A percentile compares a stretch with the other conserved stretches of the same genome.
phyloP scores from a whole-genome alignment of 2,329 filamentous ascomycete genomes.

The Colletotrichum phormii region DNA sequence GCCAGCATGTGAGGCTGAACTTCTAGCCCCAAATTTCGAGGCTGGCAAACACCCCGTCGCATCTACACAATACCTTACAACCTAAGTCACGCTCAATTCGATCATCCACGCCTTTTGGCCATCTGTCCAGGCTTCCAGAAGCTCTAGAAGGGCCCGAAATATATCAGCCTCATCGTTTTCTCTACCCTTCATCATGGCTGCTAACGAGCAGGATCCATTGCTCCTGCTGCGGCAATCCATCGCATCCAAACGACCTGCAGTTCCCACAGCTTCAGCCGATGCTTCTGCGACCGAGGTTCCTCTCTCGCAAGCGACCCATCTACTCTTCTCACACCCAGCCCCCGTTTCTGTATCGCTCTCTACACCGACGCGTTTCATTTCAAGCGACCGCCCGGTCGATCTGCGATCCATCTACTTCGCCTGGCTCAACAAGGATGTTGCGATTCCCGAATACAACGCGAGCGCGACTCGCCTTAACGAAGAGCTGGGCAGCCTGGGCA shows the following conservation, averaged over 20 bases:
- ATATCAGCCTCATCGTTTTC: background rate
- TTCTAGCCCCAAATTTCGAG: slow-evolving; percentile 29
- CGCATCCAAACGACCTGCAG: slow-evolving; percentile 74
- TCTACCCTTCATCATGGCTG: slow-evolving; percentile 60
- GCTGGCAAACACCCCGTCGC: background rate
- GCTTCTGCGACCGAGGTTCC: slow-evolving; percentile 69
- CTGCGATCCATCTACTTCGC: slow-evolving; percentile 96
- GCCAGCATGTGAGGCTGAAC: slow-evolving; percentile 9
- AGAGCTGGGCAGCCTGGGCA: slow-evolving; percentile 74
- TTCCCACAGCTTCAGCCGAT: slow-evolving; percentile 79
- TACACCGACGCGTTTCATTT: slow-evolving; percentile 86
- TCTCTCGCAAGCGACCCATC: slow-evolving; percentile 81
- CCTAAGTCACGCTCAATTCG: slow-evolving; percentile 11
- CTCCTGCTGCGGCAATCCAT: slow-evolving; percentile 87
- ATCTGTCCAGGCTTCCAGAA: background rate
- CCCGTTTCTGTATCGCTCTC: slow-evolving; percentile 76
- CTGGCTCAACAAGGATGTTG: slow-evolving; percentile 91
- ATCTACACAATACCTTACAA: background rate
- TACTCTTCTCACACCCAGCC: slow-evolving; percentile 75
- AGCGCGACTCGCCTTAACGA: slow-evolving; percentile 85
- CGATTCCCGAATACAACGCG: slow-evolving; percentile 91
- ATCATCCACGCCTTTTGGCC: background rate
- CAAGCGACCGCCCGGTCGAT: slow-evolving; percentile 80
- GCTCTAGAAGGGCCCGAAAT: background rate
- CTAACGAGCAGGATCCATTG: slow-evolving; percentile 78